phyloP scores from a whole-genome alignment of 257 asterid genomes.

The Solanum paucissectum region DNA sequence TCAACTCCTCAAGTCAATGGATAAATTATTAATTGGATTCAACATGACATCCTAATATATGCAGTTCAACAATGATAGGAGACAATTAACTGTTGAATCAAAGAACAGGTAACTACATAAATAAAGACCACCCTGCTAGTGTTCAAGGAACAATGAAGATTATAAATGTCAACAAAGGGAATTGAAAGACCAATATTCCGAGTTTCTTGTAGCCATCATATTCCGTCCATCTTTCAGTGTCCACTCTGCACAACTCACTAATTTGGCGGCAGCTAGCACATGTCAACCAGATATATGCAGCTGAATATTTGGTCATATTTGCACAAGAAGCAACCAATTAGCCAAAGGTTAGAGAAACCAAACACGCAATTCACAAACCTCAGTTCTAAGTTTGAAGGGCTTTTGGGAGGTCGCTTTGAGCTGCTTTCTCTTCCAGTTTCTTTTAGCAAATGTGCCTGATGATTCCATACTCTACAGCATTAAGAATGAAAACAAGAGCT shows the following conservation, averaged over 20 bases:
- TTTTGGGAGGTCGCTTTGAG: constrained; percentile 47
- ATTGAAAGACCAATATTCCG: background rate
- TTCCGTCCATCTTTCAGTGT: background rate
- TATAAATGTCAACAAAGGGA: background rate
- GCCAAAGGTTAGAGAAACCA: background rate
- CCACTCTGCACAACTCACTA: background rate
- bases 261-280: background rate
- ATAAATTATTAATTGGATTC: background rate
- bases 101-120: background rate
- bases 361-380: constrained; percentile 27
- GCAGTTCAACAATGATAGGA: background rate
- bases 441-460: constrained; percentile 26
- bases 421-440: constrained; percentile 48
- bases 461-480: constrained; percentile 61
- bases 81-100: background rate
- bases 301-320: background rate
- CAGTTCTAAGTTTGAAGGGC: constrained; percentile 78
- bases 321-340: background rate
- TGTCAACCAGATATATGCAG: background rate
- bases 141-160: background rate
- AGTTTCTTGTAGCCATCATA: background rate
- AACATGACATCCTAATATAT: background rate
- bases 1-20: background rate
- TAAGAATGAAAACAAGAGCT: constrained; percentile 7
- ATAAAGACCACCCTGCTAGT: background rate